These are phyloP conservation scores for Sordariomycetes sp. DNA, from an alignment of 2,329 filamentous ascomycete genomes.

Conservation along the genomic window DNA sequence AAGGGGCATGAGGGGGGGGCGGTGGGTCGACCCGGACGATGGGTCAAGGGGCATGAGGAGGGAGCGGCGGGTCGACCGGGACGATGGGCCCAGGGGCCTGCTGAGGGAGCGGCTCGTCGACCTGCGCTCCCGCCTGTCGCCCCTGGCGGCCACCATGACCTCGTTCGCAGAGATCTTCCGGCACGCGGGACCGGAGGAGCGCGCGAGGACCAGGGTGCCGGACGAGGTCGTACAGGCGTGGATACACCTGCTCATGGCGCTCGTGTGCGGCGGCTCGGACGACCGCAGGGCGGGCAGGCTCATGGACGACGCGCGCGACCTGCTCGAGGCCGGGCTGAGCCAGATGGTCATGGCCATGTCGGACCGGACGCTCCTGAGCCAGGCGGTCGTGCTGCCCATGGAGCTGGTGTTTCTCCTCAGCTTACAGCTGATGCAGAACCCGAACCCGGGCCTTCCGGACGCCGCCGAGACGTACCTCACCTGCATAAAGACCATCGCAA, in stretches of 20 bases:
- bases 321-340: constrained; percentile 23
- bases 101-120: neutral
- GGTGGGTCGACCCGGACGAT: too few relatives aligned
- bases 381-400: constrained; percentile 26
- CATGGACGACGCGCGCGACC: constrained; percentile 16
- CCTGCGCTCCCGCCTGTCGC: neutral
- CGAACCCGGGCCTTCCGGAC: neutral
- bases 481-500: constrained; percentile 28
- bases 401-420: constrained; percentile 30
- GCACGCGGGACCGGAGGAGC: constrained; percentile 15
- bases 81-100: neutral
- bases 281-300: constrained; percentile 16
- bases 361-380: constrained; percentile 19
- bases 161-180: constrained; percentile 11
- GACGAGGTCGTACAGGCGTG: constrained; percentile 26
- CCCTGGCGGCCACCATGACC: neutral
- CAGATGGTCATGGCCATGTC: constrained; percentile 23
- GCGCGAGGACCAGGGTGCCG: constrained; percentile 20
- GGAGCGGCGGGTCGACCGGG: too few relatives aligned
- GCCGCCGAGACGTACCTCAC: constrained; percentile 30
- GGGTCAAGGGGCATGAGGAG: too few relatives aligned
- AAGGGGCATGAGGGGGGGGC: too few relatives aligned
- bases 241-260: constrained; percentile 27
- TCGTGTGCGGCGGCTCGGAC: constrained; percentile 17
- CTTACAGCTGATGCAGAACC: constrained; percentile 20